phyloP scores from a whole-genome alignment of 768 basidiomycete genomes.

The Lentinula lateritia region DNA sequence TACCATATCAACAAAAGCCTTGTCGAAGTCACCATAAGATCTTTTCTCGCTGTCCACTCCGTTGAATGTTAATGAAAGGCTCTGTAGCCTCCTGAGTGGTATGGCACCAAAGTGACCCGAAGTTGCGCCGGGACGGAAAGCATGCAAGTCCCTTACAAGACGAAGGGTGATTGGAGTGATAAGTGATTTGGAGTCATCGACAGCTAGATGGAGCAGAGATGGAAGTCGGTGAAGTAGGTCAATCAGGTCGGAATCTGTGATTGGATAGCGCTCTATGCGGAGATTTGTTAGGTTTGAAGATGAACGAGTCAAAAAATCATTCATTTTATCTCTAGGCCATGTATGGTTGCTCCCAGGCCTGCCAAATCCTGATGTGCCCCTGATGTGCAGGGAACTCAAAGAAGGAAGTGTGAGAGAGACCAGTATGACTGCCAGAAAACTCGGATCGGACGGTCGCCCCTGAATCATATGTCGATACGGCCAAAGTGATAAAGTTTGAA shows the following conservation, averaged over 20 bases:
- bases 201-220: neutral
- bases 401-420: neutral
- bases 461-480: too few species aligned
- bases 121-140: neutral
- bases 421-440: neutral
- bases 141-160: neutral
- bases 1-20: neutral
- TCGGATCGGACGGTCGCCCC: too few species aligned
- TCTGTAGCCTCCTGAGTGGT: neutral
- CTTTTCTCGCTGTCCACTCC: neutral
- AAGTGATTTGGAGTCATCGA: neutral
- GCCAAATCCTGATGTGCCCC: neutral
- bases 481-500: too few species aligned
- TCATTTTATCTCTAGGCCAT: neutral
- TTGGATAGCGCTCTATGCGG: neutral
- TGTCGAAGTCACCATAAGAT: neutral
- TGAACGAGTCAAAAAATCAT: neutral
- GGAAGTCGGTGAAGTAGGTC: neutral
- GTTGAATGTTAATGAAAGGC: neutral
- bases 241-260: neutral
- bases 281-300: neutral
- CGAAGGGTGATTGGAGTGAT: neutral
- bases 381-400: neutral
- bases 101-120: neutral
- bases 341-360: neutral